Evolutionary conservation across 75 land plant species (phyloP).

Genomic region (Azolla pinnata): DNA sequence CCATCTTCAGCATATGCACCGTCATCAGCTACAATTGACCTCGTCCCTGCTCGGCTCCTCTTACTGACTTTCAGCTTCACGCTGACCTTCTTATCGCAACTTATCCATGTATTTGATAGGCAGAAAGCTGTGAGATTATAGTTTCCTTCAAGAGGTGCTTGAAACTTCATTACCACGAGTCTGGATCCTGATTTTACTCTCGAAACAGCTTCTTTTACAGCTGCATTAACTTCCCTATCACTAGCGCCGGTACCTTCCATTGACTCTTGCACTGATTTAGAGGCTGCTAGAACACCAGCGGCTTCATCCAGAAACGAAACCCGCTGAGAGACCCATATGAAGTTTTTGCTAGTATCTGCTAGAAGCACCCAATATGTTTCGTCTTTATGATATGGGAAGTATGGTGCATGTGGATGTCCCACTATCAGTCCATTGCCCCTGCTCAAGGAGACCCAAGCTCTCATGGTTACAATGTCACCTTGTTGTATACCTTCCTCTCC

Average conservation of each 20-base stretch:
- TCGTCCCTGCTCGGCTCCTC: constrained; percentile 62
- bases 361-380: constrained; percentile 82
- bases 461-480: constrained; percentile 86
- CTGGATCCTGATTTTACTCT: constrained; percentile 62
- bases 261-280: constrained; percentile 52
- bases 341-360: constrained; percentile 61
- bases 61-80: constrained; percentile 52
- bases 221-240: constrained; percentile 42
- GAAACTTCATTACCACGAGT: constrained; percentile 72
- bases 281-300: constrained; percentile 63
- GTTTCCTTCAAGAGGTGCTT: constrained; percentile 47
- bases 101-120: constrained; percentile 87
- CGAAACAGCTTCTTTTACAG: constrained; percentile 62
- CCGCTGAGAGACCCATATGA: constrained; percentile 66
- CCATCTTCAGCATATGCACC: constrained; percentile 32
- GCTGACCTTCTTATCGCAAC: constrained; percentile 51
- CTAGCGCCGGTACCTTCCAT: constrained; percentile 75
- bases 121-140: constrained; percentile 45
- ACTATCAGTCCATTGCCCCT: constrained; percentile 69
- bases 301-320: constrained; percentile 46
- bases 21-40: constrained; percentile 31
- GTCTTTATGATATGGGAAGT: constrained; percentile 81
- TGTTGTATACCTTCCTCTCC: constrained; percentile 97
- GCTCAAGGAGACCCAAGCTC: constrained; percentile 70
- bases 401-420: constrained; percentile 83